phyloP scores from a whole-genome alignment of 2,329 filamentous ascomycete species.

The Cercospora sp. region DNA sequence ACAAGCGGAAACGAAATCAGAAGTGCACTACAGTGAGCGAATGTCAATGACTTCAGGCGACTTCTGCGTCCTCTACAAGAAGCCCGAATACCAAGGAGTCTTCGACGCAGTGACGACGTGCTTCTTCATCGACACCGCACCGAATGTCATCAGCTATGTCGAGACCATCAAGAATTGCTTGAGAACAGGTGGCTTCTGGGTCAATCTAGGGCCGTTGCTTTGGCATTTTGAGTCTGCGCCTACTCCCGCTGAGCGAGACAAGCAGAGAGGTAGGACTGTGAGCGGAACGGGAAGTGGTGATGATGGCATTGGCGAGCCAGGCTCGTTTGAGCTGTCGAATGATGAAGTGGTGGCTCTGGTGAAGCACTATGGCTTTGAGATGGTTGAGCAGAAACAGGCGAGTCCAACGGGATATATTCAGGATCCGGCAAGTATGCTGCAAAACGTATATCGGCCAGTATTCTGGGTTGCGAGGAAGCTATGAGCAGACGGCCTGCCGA shows the following conservation, averaged over 20 bases:
- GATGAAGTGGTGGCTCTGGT: conserved; percentile 83
- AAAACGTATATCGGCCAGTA: conserved; percentile 75
- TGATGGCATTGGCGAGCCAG: conserved; percentile 72
- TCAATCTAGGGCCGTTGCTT: conserved; percentile 86
- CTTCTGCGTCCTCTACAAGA: conserved; percentile 81
- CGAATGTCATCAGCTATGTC: conserved; percentile 87
- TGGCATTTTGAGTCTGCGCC: conserved; percentile 91
- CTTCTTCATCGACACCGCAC: conserved; percentile 97
- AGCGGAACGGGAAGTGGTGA: conserved; percentile 13
- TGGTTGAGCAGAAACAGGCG: conserved; percentile 54
- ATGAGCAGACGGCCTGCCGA: conserved; percentile 5
- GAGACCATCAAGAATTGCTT: conserved; percentile 79
- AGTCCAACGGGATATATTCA: conserved; percentile 80
- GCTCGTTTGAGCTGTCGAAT: conserved; percentile 84
- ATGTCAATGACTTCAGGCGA: conserved; percentile 96
- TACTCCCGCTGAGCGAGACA: conserved; percentile 52
- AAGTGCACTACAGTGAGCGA: conserved; percentile 53
- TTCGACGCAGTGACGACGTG: conserved; percentile 87
- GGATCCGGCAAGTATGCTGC: conserved; percentile 80
- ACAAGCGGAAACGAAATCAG: conserved; percentile 23
- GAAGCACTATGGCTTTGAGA: conserved; percentile 70
- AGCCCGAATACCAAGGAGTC: conserved; percentile 57
- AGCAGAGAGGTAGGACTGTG: conserved; percentile 8
- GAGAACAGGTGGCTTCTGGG: conserved; percentile 72
- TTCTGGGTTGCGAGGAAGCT: conserved; percentile 83